phyloP scores from a whole-genome alignment of 1,284 basidiomycete species.

The Inonotus hispidus region DNA sequence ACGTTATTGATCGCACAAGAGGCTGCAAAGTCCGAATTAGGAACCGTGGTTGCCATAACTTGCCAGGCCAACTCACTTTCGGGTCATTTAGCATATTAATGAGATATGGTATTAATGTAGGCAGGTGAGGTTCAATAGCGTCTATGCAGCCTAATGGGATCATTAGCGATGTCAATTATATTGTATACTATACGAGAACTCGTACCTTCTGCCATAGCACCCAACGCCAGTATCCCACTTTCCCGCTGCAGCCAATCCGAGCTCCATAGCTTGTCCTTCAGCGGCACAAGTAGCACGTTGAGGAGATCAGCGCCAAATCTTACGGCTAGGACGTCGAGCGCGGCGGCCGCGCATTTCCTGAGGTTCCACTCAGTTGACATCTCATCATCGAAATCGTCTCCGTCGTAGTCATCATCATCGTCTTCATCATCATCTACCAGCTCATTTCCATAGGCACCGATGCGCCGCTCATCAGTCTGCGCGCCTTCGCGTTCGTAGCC shows the following conservation, averaged over 20 bases:
- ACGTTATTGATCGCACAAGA: conserved; percentile 95
- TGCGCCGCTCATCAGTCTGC: conserved; percentile 35
- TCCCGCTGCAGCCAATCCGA: conserved; percentile 93
- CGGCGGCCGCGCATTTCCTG: conserved; percentile 96
- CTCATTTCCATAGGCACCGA: conserved; percentile 70
- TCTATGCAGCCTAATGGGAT: conserved; percentile 81
- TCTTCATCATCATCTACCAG: conserved; percentile 74
- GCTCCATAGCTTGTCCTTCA: conserved; percentile 94
- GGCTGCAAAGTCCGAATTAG: conserved; percentile 47
- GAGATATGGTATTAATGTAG: conserved; percentile 88
- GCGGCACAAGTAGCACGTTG: conserved; percentile 81
- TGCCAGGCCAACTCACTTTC: conserved; percentile 52
- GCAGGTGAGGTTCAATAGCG: conserved; percentile 90
- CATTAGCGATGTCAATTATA: conserved; percentile 12
- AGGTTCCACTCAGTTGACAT: conserved; percentile 99
- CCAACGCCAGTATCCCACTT: conserved; percentile 92
- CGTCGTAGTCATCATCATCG: conserved; percentile 80
- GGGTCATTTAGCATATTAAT: conserved; percentile 87
- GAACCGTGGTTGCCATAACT: not conserved
- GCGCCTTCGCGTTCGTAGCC: conserved; percentile 69
- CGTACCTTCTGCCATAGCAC: conserved; percentile 96
- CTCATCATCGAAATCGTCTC: conserved; percentile 93
- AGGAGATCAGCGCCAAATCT: conserved; percentile 85
- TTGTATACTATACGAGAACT: conserved; percentile 12
- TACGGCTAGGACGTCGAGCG: conserved; percentile 94